Evolutionary conservation across 2,329 filamentous ascomycete species (phyloP).

Genomic region (Basipetospora chlamydospora): DNA sequence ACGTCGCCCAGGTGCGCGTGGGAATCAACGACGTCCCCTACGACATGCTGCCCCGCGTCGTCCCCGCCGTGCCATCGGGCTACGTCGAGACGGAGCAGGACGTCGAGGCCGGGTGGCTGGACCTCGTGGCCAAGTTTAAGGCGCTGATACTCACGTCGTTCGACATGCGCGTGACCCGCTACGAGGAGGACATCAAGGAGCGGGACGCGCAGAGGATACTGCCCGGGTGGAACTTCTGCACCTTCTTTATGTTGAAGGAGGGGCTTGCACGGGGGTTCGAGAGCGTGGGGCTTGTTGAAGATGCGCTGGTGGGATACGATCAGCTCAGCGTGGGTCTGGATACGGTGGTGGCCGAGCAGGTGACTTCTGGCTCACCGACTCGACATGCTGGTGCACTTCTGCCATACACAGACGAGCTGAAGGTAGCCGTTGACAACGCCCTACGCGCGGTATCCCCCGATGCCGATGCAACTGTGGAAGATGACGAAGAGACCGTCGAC

Average conservation of each 20-base stretch:
- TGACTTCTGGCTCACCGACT: constrained; percentile 39
- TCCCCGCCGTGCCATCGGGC: constrained; percentile 46
- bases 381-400: constrained; percentile 61
- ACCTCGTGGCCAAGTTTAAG: constrained; percentile 78
- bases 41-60: constrained; percentile 45
- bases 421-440: constrained; percentile 39
- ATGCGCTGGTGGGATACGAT: constrained; percentile 88
- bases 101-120: constrained; percentile 66
- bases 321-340: constrained; percentile 83
- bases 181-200: constrained; percentile 93
- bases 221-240: constrained; percentile 98
- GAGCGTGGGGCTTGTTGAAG: constrained; percentile 87
- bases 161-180: constrained; percentile 78
- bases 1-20: constrained; percentile 74
- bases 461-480: constrained; percentile 15
- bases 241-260: constrained; percentile 96
- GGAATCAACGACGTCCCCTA: constrained; percentile 55
- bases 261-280: constrained; percentile 88
- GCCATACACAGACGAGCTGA: constrained; percentile 58
- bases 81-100: constrained; percentile 63
- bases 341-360: constrained; percentile 62
- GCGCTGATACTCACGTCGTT: constrained; percentile 77
- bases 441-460: constrained; percentile 18
- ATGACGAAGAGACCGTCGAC: constrained; percentile 30
- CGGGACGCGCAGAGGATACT: constrained; percentile 75